Base-by-base conservation (phyloP, 2,329 filamentous ascomycete genomes). In the Aspergillus quadricinctus region DNA sequence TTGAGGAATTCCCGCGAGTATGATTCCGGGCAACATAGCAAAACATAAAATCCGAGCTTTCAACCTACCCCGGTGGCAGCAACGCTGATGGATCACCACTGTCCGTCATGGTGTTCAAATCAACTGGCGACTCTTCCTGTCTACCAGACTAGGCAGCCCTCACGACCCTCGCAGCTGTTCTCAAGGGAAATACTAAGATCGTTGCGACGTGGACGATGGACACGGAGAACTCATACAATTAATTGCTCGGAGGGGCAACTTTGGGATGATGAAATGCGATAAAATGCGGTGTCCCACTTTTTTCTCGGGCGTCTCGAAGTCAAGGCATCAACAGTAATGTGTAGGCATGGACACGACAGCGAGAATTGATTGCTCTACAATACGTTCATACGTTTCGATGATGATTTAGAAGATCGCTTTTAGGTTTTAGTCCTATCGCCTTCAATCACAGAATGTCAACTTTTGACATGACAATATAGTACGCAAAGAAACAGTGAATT, bases 261-360 rank as follows among this genome's bases (percentile, higher is more conserved):
- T 49, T 37, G 21, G 25, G 50, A 53, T 51, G n/a, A 46, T 45
- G 53, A 17, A 50, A 55, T 55, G 55, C 55, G n/a, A 46, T 45
- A 49, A 17, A 50, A 55, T 55, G 55, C 55, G 52, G 48, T 31
- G 57, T 58, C 57, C 57, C 57, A 56, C 57, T 58, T 58, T 58
- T 46, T 28, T 37, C 31, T 40, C 7, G 25, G 19, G 41, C 19
- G 21, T 45, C 41, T 37, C 19, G 8, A n/a, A 23, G 37, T 27
- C n/a, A 21, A 43, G 28, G n/a, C 5, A 37, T 17, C 14, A 37
- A 37, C 31, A 37, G 14, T 14, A 37, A 14, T 14, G 7, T 17
- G 31, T 17, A 35, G 11, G 21, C 9, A 50, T 25, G 27, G 21
- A 25, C 25, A 46, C 27, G 40, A 28, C 27, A 48, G 31, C 31